phyloP scores from a whole-genome alignment of 2,329 filamentous ascomycete species.

The Cercospora sp. region DNA sequence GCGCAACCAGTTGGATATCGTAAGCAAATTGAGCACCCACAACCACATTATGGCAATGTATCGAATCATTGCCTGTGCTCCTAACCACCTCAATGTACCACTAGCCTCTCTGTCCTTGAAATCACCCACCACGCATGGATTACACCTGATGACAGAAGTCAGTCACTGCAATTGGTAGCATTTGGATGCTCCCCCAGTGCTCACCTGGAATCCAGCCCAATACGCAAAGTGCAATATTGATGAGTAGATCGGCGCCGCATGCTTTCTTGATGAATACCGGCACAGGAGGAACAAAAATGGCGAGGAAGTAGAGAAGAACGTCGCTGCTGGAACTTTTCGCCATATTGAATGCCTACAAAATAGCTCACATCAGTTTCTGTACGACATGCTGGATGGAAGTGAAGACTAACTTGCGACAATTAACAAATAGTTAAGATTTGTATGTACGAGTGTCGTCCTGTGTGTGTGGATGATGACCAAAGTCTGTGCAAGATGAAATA shows the following conservation, averaged over 20 bases:
- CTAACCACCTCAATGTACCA: background rate
- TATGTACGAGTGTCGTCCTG: background rate
- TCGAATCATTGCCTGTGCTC: background rate
- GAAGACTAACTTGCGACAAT: background rate
- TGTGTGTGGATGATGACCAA: background rate
- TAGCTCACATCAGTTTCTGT: background rate
- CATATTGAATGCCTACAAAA: background rate
- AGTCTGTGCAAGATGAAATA: background rate
- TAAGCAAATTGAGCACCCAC: background rate
- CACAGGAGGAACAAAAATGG: slow-evolving; percentile 81
- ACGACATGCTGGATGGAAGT: background rate
- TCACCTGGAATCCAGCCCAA: slow-evolving; percentile 56
- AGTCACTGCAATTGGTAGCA: background rate
- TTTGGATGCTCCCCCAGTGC: background rate
- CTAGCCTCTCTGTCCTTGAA: background rate
- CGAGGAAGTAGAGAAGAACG: slow-evolving; percentile 41
- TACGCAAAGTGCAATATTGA: slow-evolving; percentile 84
- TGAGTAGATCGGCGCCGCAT: slow-evolving; percentile 78
- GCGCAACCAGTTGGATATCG: background rate
- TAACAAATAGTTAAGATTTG: background rate
- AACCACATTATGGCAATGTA: background rate
- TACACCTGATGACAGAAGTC: slow-evolving; percentile 54
- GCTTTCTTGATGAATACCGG: slow-evolving; percentile 89
- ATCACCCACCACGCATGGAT: slow-evolving; percentile 59
- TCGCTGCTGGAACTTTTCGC: slow-evolving; percentile 15